These are phyloP conservation scores for Oidiodendron maius DNA, from an alignment of 495 filamentous ascomycete species.

Conservation along the genomic window DNA sequence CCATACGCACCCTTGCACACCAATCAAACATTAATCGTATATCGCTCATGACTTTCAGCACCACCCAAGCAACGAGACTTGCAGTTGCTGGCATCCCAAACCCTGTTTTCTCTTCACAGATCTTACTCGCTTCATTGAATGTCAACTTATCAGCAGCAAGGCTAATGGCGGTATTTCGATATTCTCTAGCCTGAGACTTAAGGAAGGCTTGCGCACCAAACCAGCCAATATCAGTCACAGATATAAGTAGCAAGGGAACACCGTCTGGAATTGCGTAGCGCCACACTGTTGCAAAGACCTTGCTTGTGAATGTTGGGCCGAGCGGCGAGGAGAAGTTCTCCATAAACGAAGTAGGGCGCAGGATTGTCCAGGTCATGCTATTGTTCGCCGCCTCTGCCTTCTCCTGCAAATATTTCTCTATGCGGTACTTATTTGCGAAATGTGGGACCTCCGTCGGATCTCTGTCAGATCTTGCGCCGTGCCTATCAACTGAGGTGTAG, in stretches of 20 bases:
- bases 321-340: constrained; percentile 58
- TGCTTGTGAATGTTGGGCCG: constrained; percentile 54
- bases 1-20: constrained; percentile 37
- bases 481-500: constrained; percentile 65
- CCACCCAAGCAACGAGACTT: constrained; percentile 30
- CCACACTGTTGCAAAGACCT: constrained; percentile 52
- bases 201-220: constrained; percentile 58
- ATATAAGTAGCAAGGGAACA: constrained; percentile 52
- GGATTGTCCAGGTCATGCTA: constrained; percentile 58
- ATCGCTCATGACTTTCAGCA: constrained; percentile 29
- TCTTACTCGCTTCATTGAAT: constrained; percentile 29
- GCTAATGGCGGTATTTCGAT: constrained; percentile 32
- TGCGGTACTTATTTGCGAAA: constrained; percentile 59
- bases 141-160: constrained; percentile 42
- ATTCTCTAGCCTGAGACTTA: constrained; percentile 28
- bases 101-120: constrained; percentile 33
- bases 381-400: constrained; percentile 24
- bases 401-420: constrained; percentile 56
- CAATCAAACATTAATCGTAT: constrained; percentile 41
- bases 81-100: constrained; percentile 31
- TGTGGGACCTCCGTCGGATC: constrained; percentile 61
- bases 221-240: constrained; percentile 54
- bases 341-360: constrained; percentile 61
- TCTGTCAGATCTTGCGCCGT: constrained; percentile 46
- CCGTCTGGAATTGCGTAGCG: constrained; percentile 30